Percentiles rank a stretch among this genome's conserved stretches.
phyloP scores from a whole-genome alignment of 2,329 filamentous ascomycete genomes.

The Incumbomyces lentus region DNA sequence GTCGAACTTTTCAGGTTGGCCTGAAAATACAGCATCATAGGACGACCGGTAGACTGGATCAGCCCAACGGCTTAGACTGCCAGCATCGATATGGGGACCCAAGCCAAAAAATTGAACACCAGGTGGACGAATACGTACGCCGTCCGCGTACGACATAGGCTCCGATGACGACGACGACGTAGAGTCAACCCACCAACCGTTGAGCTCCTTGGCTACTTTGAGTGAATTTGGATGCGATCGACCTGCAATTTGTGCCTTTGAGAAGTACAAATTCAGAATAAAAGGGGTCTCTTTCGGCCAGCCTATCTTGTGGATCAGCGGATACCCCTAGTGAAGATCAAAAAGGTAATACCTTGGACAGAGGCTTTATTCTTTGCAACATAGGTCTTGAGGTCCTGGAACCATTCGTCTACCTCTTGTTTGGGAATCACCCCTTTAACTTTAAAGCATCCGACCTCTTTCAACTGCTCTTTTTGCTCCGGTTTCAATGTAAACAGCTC shows the following conservation, averaged over 20 bases:
- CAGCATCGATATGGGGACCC: slow-evolving; percentile 37
- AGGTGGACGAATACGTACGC: slow-evolving; percentile 30
- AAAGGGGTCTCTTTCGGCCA: slow-evolving; percentile 31
- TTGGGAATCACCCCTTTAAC: slow-evolving; percentile 15
- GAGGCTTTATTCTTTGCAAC: too few relatives aligned
- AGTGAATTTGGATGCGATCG: slow-evolving; percentile 32
- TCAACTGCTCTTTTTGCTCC: slow-evolving; percentile 22
- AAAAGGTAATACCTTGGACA: too few relatives aligned
- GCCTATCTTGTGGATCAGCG: slow-evolving; percentile 15
- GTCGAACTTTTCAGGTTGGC: slow-evolving; percentile 29
- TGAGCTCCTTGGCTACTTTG: slow-evolving; percentile 28
- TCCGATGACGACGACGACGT: slow-evolving; percentile 24
- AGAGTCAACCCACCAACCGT: slow-evolving; percentile 31
- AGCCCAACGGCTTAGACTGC: slow-evolving; percentile 35
- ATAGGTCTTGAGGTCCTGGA: slow-evolving; percentile 25
- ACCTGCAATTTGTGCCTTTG: slow-evolving; percentile 30
- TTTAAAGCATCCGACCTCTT: slow-evolving; percentile 23
- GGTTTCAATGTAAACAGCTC: slow-evolving; percentile 14
- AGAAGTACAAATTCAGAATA: slow-evolving; percentile 31
- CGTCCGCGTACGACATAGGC: slow-evolving; percentile 33
- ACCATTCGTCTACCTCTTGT: slow-evolving; percentile 11
- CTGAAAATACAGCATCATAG: slow-evolving; percentile 30
- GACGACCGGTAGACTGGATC: slow-evolving; percentile 29
- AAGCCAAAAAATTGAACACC: slow-evolving; percentile 31
- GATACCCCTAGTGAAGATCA: too few relatives aligned